Conservation (phyloP, 768 basidiomycete genomes). For the Xerocomellus chrysenteron region DNA sequence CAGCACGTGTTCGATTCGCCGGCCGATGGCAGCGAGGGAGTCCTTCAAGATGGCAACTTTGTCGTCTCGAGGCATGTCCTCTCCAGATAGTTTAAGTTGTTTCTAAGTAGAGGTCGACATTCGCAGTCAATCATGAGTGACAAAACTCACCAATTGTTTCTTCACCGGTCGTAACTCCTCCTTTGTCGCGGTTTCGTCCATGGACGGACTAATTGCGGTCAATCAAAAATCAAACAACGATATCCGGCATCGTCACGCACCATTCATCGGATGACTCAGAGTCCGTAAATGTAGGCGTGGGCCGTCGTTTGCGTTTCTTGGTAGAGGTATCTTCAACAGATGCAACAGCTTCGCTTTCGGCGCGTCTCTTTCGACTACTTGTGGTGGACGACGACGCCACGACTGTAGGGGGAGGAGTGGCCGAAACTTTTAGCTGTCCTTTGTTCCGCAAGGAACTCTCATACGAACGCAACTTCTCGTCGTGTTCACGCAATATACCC, state of each 20-base stretch:
- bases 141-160: conserved; percentile 75
- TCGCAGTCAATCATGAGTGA: neutral
- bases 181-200: conserved; percentile 92
- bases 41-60: conserved; percentile 96
- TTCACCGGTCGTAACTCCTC: conserved; percentile 96
- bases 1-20: conserved; percentile 84
- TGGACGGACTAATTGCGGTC: conserved; percentile 65
- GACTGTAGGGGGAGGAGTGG: conserved; percentile 72
- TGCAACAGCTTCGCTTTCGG: conserved; percentile 82
- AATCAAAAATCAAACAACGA: conserved; percentile 7
- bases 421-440: conserved; percentile 67
- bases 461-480: conserved; percentile 88
- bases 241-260: conserved; percentile 44
- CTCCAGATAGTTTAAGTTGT: conserved; percentile 91
- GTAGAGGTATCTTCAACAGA: conserved; percentile 69
- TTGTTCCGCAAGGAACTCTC: conserved; percentile 75
- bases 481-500: conserved; percentile 78
- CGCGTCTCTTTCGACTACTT: conserved; percentile 67
- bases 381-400: conserved; percentile 63
- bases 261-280: conserved; percentile 92
- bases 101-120: conserved; percentile 53
- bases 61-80: conserved; percentile 91
- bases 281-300: conserved; percentile 96
- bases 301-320: conserved; percentile 83
- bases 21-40: conserved; percentile 90